Evolutionary conservation across 1,284 basidiomycete species (phyloP), one percentile per base, ranked within the genome.

Genomic region (Athelia psychrophila): DNA sequence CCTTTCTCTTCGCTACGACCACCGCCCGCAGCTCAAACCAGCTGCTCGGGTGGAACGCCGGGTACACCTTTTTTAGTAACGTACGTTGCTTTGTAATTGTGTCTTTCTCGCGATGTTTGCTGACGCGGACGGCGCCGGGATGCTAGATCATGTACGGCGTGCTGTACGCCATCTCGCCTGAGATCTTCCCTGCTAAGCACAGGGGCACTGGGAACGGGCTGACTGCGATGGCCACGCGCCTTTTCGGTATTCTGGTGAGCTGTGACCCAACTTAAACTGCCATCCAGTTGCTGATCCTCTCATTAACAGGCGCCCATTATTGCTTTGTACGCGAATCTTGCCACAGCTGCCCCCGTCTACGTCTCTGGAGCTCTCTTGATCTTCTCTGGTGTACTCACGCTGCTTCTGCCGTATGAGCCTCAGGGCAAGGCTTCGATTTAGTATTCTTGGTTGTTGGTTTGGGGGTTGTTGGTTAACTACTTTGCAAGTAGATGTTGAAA

Each of bases 321-420:
- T 52, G 88, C 86, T 3, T 63, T 90, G 2, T 88, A 84, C 57
- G 84, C 84, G 0, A 77, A 89, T 59, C 64, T 89, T 24, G 70
- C 69, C 35, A 88, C 84, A 0, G 73, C 83, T 0, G 81, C 83
- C 0, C 91, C 91, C 0, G 87, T 93, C 33, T 93, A 86, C 59
- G 83, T 92, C 54, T 79, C 86, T 13, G 91, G 87, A 1, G 83
- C 77, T 13, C 69, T 93, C 52, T 83, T 92, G 64, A 69, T 93
- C 12, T 71, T 78, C 20, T 78, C 86, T 2, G 86, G 86, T 0
- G 56, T 78, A 3, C 61, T 92, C 45, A 81, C 88, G 22, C 63
- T 91, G n/a, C 62, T 90, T 13, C 71, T 94, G 48, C 91, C 91
- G 0, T 88, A 84, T 56, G 88, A 91, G 67, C 83, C 88, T 3